A percentile compares a stretch with the other conserved stretches of the same genome.
Conservation (phyloP, 768 basidiomycete genomes). For the Brasilioporus rufonigricans region DNA sequence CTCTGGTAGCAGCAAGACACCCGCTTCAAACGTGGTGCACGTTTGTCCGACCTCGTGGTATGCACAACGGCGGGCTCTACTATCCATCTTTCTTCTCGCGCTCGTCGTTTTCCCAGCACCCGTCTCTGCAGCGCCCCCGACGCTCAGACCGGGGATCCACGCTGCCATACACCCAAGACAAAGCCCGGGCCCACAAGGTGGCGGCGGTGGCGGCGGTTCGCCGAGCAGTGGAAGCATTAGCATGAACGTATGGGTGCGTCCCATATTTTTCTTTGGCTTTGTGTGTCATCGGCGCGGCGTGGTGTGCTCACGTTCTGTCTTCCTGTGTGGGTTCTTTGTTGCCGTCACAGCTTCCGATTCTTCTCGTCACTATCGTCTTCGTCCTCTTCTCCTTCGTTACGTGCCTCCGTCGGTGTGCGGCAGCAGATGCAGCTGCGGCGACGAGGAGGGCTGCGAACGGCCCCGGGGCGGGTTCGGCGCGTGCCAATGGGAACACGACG, state of each 20-base stretch:
- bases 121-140: conserved; percentile 10
- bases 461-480: not conserved
- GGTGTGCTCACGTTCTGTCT: not conserved
- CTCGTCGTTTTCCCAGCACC: not conserved
- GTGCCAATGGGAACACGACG: conserved; percentile 11
- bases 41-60: conserved; percentile 2
- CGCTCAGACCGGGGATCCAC: not conserved
- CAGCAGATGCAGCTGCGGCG: not conserved
- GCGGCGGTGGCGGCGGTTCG: not conserved
- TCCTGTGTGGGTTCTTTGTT: not conserved
- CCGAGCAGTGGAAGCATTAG: conserved; percentile 5
- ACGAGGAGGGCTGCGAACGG: not conserved
- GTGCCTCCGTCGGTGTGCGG: conserved; percentile 22
- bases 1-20: conserved; percentile 6
- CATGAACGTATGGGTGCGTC: conserved; percentile 29
- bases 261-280: not conserved
- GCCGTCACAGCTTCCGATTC: conserved; percentile 25
- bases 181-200: not conserved
- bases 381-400: conserved; percentile 17
- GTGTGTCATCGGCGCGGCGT: not conserved
- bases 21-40: not conserved
- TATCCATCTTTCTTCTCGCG: conserved; percentile 1
- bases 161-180: not conserved
- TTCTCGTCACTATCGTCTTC: conserved; percentile 24
- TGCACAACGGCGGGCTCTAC: not conserved